Evolutionary conservation across 805 yeast genomes (phyloP).

Genomic region (Candida krabiensis): DNA sequence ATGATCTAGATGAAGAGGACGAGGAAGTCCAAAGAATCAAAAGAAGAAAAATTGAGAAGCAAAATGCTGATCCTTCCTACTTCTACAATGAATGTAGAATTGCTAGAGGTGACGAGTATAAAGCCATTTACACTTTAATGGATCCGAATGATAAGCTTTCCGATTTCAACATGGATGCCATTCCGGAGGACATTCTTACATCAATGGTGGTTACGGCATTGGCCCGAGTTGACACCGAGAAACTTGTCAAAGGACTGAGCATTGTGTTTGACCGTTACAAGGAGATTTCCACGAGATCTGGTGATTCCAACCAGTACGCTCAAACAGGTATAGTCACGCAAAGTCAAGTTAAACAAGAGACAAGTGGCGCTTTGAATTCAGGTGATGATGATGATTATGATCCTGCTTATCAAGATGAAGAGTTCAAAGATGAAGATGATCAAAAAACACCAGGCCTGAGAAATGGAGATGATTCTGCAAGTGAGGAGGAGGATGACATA

Average conservation of each 20-base stretch:
- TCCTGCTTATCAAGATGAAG: neutral
- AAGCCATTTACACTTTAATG: conserved; percentile 66
- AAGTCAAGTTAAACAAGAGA: neutral
- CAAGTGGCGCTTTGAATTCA: neutral
- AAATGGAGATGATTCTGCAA: conserved; percentile 25
- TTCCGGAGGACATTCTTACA: conserved; percentile 64
- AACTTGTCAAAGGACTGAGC: conserved; percentile 64
- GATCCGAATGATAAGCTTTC: conserved; percentile 58
- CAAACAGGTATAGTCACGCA: conserved; percentile 3
- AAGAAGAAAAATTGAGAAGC: conserved; percentile 20
- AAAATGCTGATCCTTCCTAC: conserved; percentile 17
- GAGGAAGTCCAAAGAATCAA: conserved; percentile 24
- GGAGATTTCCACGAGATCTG: conserved; percentile 13
- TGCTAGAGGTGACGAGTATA: conserved; percentile 48
- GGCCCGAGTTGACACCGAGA: conserved; percentile 48
- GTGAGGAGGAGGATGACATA: conserved; percentile 27
- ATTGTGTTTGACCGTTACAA: conserved; percentile 65
- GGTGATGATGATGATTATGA: conserved; percentile 6
- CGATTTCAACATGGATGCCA: conserved; percentile 64
- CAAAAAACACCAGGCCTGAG: conserved; percentile 19
- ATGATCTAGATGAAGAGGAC: conserved; percentile 47
- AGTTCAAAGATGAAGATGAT: conserved; percentile 7
- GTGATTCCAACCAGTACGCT: conserved; percentile 6
- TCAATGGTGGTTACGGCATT: conserved; percentile 70
- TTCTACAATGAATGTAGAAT: conserved; percentile 32